Base-by-base conservation (phyloP, 2,329 filamentous ascomycete species). In the Mycosphaerella sp. region DNA sequence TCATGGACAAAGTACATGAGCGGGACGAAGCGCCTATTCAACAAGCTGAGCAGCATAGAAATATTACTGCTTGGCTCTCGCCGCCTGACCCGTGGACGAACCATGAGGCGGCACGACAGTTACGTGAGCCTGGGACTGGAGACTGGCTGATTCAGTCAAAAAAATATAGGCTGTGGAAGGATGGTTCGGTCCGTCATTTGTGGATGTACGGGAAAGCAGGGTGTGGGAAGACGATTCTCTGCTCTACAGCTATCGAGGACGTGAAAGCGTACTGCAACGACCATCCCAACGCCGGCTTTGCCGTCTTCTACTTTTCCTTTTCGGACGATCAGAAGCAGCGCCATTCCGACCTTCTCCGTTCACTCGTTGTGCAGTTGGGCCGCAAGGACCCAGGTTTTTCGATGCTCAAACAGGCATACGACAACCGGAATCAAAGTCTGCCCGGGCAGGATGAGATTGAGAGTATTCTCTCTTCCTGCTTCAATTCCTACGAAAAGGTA, bases 191-290 rank as follows among this genome's bases (percentile, higher is more conserved):
- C 11, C 32, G 11, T 7, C 6, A 7, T 7, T 11, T 34, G 32
- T 34, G 32, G 32, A 7, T 34, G 7, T 34, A 34, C 11, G 32
- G 32, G 6, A 34, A 34, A 11, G 32, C 32, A 11, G 62, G 62
- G 11, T 61, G 60, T 49, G 58, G 62, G 2, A 64, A 64, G 51
- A 64, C 61, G 2, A 47, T 64, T 1, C 57, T 64, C 32, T 55
- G 48, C 50, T 64, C 62, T 2, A 57, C 53, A n/a, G 59, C 53
- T 5, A 50, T 63, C 23, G 56, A 60, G 17, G 54, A 59, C 23
- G 36, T 62, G n/a, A 50, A 53, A 23, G 10, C 9, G 26, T 41
- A 57, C 26, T 55, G 48, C 40, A 12, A 43, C 6, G 44, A 17
- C 12, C 11, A 21, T 4, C 29, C 44, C 4, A 46, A 55, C 14